Base-by-base conservation (phyloP, 192 early-diverging fungal species). In the Backusella mclennaniae region DNA sequence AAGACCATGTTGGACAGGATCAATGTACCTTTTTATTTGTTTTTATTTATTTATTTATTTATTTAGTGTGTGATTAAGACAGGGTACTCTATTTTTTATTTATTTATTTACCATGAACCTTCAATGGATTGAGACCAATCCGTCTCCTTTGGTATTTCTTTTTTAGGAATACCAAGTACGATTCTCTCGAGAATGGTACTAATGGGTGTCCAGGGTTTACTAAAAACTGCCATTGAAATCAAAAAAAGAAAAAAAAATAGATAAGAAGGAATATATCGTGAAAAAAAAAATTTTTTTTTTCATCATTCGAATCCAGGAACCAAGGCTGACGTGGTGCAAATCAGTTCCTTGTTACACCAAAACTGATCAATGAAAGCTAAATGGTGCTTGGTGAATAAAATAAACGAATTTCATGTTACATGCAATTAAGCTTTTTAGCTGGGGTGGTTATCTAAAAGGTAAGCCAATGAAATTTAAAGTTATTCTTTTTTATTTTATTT, bases 1-100 rank as follows among this genome's bases (percentile, higher is more conserved):
- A 44, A 83, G 77, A 1, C 72, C 84, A 59, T 89, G 87, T n/a
- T 83, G 86, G 23, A 80, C 76, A 33, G 87, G 87, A 4, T 81
- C 80, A 44, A 89, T 76, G 44, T 85, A 89, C 87, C 87, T 84
- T 78, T 44, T 31, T 21, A 46, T 38, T 56, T 38, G 35, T 41
- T 73, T 49, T 44, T 39, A 19, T 39, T 33, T 38, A 36, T 36
- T 39, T 33, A 44, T 44, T 44, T 44, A 44, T 44, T 7, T 17
- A n/a, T 49, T n/a, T 69, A 7, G 44, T 26, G 11, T 17, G 35
- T 8, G 36, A 71, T n/a, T 36, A 44, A 72, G 15, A 71, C 1
- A 52, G 67, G 26, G 23, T 26, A 9, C 8, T 33, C 33, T 33
- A 33, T 33, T 33, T 33, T 33, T 33, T 33, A 26, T 33, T 33